Evolutionary conservation across 176 grass and related monocot species (phyloP).

Genomic region (Bromus sterilis): DNA sequence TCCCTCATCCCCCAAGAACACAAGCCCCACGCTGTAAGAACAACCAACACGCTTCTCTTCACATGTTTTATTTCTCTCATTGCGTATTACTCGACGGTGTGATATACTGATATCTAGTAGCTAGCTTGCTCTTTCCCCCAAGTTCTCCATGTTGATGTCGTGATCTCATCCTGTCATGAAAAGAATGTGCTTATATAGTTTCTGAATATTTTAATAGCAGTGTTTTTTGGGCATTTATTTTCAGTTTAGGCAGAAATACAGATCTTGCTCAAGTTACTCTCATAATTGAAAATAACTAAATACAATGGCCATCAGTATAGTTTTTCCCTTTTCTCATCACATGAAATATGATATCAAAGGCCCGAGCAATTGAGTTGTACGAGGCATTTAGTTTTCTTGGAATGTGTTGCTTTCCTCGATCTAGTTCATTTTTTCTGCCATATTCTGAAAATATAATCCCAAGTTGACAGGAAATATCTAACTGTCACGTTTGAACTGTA

Average conservation of each 20-base stretch:
- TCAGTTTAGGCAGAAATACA: not conserved
- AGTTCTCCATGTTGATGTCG: no score
- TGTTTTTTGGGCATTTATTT: no score
- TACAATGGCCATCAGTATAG: not conserved
- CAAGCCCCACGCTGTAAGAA: not conserved
- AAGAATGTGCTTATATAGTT: no score
- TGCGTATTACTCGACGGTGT: not conserved
- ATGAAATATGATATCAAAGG: not conserved
- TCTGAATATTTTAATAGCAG: no score
- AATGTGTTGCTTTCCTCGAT: conserved; percentile 1
- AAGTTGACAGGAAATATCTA: no score
- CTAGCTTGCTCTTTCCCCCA: no score
- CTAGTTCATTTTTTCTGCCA: not conserved
- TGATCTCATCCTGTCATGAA: no score
- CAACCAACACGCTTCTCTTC: not conserved
- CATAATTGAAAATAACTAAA: not conserved
- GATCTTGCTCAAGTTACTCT: not conserved
- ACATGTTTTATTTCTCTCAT: not conserved
- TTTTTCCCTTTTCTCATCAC: not conserved
- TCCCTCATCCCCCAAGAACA: conserved; percentile 51
- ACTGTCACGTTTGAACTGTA: no score
- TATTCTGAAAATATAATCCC: no score
- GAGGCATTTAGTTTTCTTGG: not conserved
- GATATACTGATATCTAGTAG: not conserved
- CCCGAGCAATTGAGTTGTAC: not conserved